These are phyloP conservation scores for Pythium angustatum DNA, from an alignment of 352 stramenopile species.

Conservation along the genomic window DNA sequence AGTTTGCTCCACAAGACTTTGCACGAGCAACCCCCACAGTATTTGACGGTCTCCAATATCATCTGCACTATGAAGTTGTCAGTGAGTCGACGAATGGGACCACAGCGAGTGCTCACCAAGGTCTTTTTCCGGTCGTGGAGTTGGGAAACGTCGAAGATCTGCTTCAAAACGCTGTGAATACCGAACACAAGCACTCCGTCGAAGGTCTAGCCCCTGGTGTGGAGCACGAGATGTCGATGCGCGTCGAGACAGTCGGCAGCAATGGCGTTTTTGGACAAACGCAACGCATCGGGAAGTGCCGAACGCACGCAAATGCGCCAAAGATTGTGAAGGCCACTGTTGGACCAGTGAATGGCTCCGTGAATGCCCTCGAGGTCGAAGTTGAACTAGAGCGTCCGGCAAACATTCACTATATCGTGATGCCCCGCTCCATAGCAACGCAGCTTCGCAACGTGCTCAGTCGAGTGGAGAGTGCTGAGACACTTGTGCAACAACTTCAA, in stretches of 20 bases:
- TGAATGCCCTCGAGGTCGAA: slow-evolving; percentile 42
- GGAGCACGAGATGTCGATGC: slow-evolving; percentile 47
- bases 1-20: slow-evolving; percentile 46
- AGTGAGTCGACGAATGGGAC: not conserved
- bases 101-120: not conserved
- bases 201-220: slow-evolving; percentile 42
- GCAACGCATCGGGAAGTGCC: slow-evolving; percentile 27
- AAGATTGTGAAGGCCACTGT: slow-evolving; percentile 35
- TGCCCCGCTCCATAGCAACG: slow-evolving; percentile 3
- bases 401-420: slow-evolving; percentile 58
- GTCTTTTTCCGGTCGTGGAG: slow-evolving; percentile 35
- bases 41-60: slow-evolving; percentile 46
- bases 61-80: slow-evolving; percentile 53
- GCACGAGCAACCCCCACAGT: slow-evolving; percentile 27
- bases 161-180: slow-evolving; percentile 22
- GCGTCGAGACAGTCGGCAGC: slow-evolving; percentile 53
- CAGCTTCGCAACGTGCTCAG: slow-evolving; percentile 35
- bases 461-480: slow-evolving; percentile 33
- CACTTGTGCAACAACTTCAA: slow-evolving; percentile 25
- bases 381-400: slow-evolving; percentile 45
- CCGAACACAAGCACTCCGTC: slow-evolving; percentile 36
- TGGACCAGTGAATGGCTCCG: slow-evolving; percentile 47
- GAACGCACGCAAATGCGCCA: slow-evolving; percentile 58
- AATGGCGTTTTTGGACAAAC: slow-evolving; percentile 48
- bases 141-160: slow-evolving; percentile 42